These are phyloP conservation scores for Xylariaceae sp. DNA, from an alignment of 2,329 filamentous ascomycete genomes.

Conservation along the genomic window DNA sequence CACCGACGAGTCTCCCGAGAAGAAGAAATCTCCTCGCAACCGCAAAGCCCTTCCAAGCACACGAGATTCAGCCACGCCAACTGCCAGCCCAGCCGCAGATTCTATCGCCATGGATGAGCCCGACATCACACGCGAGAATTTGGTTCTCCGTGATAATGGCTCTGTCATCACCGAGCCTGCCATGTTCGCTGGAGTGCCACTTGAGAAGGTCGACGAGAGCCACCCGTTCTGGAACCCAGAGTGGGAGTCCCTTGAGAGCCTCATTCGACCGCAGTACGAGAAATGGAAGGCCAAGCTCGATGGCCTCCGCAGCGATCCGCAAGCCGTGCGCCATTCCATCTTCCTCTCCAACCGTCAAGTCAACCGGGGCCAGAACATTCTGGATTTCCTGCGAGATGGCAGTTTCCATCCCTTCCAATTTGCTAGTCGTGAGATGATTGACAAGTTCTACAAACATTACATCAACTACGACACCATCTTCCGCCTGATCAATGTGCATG, in stretches of 20 bases:
- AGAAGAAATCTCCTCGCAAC: constrained; percentile 25
- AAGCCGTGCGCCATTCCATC: constrained; percentile 37
- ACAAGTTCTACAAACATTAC: constrained; percentile 35
- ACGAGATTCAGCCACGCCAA: constrained; percentile 22
- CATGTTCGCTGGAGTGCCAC: constrained; percentile 50
- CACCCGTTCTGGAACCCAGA: constrained; percentile 55
- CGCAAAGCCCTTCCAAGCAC: constrained; percentile 30
- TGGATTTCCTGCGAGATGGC: constrained; percentile 49
- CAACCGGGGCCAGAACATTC: constrained; percentile 50
- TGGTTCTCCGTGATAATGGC: constrained; percentile 48
- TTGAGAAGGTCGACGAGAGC: constrained; percentile 45
- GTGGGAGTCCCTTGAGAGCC: constrained; percentile 45
- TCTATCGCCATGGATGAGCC: constrained; percentile 12
- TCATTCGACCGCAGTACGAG: constrained; percentile 42
- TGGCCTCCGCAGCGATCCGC: constrained; percentile 20
- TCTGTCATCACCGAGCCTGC: constrained; percentile 47
- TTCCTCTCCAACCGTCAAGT: constrained; percentile 54
- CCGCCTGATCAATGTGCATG: constrained; percentile 50
- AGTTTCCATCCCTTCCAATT: constrained; percentile 55
- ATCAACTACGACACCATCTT: constrained; percentile 55
- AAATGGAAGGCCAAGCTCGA: constrained; percentile 48
- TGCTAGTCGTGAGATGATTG: constrained; percentile 49
- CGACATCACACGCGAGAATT: constrained; percentile 44
- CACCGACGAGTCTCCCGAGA: constrained; percentile 18
- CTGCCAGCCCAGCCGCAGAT: constrained; percentile 19